Evolutionary conservation across 2,329 filamentous ascomycete species (phyloP), one percentile per base, ranked within the genome.

Genomic region (Penicillium olsonii): DNA sequence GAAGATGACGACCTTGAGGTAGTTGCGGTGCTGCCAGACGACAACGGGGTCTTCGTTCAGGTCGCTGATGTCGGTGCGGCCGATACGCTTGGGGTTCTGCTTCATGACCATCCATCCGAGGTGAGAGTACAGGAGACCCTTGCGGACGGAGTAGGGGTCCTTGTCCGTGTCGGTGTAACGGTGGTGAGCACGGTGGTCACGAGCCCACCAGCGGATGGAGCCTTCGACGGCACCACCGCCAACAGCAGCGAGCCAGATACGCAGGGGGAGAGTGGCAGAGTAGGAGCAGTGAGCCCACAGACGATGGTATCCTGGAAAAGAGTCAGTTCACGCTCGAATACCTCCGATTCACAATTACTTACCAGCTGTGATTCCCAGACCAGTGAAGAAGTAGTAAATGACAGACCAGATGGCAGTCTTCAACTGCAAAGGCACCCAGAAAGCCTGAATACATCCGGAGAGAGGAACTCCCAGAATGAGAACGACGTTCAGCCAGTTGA

Each of bases 101-200:
- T 92, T 92, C 81, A 95, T 85, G 66, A 95, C 75, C 88, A 95
- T 94, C 90, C 90, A 95, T 64, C 90, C 90, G 49, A 95, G 78
- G 76, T 90, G 87, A 45, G 83, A 90, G 81, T 92, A 92, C 60
- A 90, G 75, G 42, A 94, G 81, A 61, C 90, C 90, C 80, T 95
- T 95, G 75, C 88, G 86, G 62, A 95, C 90, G 19, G 88, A 92
- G 79, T 95, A 95, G 42, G 90, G 90, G 62, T 95, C 90, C 79
- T 94, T 94, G 31, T 92, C 88, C 66, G 90, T 95, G 69, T 95
- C 90, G 77, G 90, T 95, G 72, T 94, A 95, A 64, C 90, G 84
- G 80, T 95, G 90, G 73, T 95, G 90, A 65, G 89, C 87, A 61
- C 90, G 86, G 77, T 95, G 90, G 68, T 87, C 89, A 64, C 88